phyloP scores from a whole-genome alignment of 352 stramenopile species.

The Phytophthora ohioensis region DNA sequence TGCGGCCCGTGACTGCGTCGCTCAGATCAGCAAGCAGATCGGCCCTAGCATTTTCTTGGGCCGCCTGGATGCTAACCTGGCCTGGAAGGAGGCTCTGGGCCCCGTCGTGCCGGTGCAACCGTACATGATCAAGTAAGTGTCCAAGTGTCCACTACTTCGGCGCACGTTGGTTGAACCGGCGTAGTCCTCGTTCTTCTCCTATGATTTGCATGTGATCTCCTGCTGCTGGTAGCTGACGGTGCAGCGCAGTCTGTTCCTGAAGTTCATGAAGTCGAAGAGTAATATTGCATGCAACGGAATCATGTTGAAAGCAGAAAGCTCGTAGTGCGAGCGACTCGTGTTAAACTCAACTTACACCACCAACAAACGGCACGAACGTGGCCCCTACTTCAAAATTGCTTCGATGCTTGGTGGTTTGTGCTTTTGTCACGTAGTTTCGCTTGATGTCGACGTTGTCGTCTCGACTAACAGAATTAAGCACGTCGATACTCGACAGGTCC shows the following conservation, averaged over 20 bases:
- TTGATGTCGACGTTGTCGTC: not conserved
- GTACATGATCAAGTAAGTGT: slow-evolving; percentile 41
- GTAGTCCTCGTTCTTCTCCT: slow-evolving; percentile 1
- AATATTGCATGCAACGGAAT: slow-evolving; percentile 2
- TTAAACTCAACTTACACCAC: slow-evolving; percentile 1
- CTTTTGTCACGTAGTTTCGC: slow-evolving; percentile 1
- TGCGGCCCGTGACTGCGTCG: slow-evolving; percentile 80
- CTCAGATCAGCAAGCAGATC: slow-evolving; percentile 79
- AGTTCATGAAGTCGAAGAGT: slow-evolving; percentile 10
- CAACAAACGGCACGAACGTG: not conserved
- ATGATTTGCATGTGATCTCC: slow-evolving; percentile 13
- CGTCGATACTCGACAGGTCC: slow-evolving; percentile 31
- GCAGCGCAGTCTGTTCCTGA: slow-evolving; percentile 2
- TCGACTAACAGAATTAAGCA: slow-evolving; percentile 18
- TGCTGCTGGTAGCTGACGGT: not conserved
- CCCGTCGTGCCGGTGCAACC: slow-evolving; percentile 48
- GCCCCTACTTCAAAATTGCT: not conserved
- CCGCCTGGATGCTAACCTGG: slow-evolving; percentile 71
- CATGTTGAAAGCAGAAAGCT: too few species aligned
- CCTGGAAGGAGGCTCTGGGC: slow-evolving; percentile 67
- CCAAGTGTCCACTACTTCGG: not conserved
- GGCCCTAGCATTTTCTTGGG: slow-evolving; percentile 86
- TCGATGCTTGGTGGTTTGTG: not conserved
- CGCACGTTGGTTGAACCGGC: too few species aligned
- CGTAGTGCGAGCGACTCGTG: not conserved